Conservation (phyloP, 371 early-diverging fungal species). For the Syncephalastrum contaminatum region DNA sequence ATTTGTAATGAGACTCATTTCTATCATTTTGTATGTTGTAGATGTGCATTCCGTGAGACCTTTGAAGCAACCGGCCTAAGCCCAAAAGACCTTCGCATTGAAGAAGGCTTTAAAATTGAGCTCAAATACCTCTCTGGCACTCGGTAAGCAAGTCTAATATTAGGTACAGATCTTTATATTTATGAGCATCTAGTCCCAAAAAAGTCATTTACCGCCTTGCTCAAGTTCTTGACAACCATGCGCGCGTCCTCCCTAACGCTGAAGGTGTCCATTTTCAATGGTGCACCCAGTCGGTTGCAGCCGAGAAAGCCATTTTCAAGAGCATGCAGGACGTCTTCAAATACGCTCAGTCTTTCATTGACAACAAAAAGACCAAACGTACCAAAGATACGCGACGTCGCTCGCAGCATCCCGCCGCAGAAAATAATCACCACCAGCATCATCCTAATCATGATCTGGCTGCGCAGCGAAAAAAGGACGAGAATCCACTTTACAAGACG, state of each 20-base stretch:
- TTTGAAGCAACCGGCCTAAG: constrained; percentile 73
- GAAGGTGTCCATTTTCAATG: constrained; percentile 76
- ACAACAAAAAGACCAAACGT: constrained; percentile 40
- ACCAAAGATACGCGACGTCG: constrained; percentile 26
- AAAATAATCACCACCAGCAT: constrained; percentile 18
- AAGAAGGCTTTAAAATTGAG: constrained; percentile 76
- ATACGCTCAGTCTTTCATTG: constrained; percentile 66
- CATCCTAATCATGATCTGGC: no score
- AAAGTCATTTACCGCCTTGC: constrained; percentile 78
- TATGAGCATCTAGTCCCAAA: constrained; percentile 56
- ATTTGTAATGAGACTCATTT: constrained; percentile 2
- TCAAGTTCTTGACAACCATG: constrained; percentile 59
- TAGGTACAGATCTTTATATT: not conserved
- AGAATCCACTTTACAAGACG: constrained; percentile 79
- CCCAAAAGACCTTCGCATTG: constrained; percentile 68
- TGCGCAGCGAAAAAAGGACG: constrained; percentile 11
- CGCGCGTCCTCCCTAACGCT: constrained; percentile 62
- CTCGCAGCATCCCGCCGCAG: constrained; percentile 22
- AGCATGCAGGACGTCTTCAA: constrained; percentile 82
- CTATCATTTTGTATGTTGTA: constrained; percentile 17
- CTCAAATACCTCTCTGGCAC: constrained; percentile 81
- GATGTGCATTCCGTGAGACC: constrained; percentile 80
- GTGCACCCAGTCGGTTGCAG: constrained; percentile 61
- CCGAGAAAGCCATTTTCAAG: constrained; percentile 70
- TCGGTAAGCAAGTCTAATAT: constrained; percentile 33